Evolutionary conservation across 139 green algal genomes (phyloP).

Genomic region (Volvox africanus): DNA sequence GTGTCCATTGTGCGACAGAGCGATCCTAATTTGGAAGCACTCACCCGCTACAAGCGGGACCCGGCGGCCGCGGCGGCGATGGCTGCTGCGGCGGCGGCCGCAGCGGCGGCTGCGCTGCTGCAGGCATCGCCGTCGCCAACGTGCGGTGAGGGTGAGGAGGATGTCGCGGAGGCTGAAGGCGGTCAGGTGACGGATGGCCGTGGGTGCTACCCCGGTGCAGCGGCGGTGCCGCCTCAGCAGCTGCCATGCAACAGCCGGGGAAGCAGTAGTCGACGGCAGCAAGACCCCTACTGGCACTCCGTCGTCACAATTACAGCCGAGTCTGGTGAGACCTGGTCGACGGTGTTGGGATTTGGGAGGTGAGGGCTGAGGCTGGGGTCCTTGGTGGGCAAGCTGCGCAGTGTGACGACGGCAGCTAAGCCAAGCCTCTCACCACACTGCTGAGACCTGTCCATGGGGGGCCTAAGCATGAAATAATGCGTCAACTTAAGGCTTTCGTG

Average conservation of each 20-base stretch:
- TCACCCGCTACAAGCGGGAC: neutral
- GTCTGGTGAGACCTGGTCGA: neutral
- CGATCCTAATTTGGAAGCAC: neutral
- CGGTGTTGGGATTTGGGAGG: neutral
- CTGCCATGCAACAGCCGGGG: neutral
- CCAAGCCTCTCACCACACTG: too few relatives aligned
- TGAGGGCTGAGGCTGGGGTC: neutral
- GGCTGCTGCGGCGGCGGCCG: neutral
- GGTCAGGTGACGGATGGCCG: neutral
- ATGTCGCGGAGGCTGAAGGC: neutral
- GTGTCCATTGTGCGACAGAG: slow-evolving; percentile 31
- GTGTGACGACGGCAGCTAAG: too few relatives aligned
- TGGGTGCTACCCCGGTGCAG: neutral
- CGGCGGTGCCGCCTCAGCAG: neutral
- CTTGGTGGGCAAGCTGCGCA: too few relatives aligned
- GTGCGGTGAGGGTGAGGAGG: neutral
- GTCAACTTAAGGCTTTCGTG: too few relatives aligned
- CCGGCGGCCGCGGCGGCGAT: neutral
- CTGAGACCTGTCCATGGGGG: too few relatives aligned
- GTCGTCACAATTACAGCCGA: neutral
- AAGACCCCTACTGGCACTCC: neutral
- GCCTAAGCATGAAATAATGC: too few relatives aligned
- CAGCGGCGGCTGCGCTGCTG: neutral
- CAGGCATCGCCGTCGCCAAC: slow-evolving; percentile 6
- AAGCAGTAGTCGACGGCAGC: neutral